Base-by-base conservation (phyloP, 345 rosid species). In the Angophora floribunda region DNA sequence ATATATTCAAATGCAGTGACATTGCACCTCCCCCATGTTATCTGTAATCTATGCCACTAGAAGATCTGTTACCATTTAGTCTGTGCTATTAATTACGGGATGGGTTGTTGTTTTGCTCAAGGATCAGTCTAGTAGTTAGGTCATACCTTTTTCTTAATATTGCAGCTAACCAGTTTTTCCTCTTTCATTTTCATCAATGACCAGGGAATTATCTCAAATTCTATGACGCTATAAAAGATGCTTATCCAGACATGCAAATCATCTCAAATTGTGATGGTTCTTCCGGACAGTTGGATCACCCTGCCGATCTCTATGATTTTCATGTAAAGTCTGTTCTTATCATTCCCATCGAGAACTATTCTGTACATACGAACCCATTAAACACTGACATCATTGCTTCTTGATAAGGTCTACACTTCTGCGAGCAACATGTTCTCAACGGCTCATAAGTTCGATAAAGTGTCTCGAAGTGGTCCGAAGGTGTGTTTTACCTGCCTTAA, bases 201-300 rank as follows among this genome's bases (percentile, higher is more conserved):
- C 59, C 95, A 98, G 99, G 96, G 89, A 98, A 98, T 94, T 98
- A 96, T 92, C 94, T 96, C 88, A 94, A 94, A 93, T 98, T 97
- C 93, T 95, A 95, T 88, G 89, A 93, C 89, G 99, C 99, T 67
- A 95, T 98, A 65, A 97, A 90, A 70, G 87, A 88, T 52, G 94
- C 93, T 67, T 97, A 97, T 90, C 99, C 99, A 26, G 99, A 94
- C 94, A 95, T 97, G 89, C 86, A 92, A 93, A 96, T 96, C 85
- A 96, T 98, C 92, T 93, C 99, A 61, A 98, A 98, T 90, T 98
- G 99, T 91, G 99, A 98, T 90, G 99, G 98, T 55, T 97, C 99
- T 80, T 93, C 95, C 90, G 85, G 3, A 49, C 93, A 92, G n/a
- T 93, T 98, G 88, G 95, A 96, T 90, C 99, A 98, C 89, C 99